phyloP scores from a whole-genome alignment of 768 basidiomycete genomes.

The Mycena capillaripes region DNA sequence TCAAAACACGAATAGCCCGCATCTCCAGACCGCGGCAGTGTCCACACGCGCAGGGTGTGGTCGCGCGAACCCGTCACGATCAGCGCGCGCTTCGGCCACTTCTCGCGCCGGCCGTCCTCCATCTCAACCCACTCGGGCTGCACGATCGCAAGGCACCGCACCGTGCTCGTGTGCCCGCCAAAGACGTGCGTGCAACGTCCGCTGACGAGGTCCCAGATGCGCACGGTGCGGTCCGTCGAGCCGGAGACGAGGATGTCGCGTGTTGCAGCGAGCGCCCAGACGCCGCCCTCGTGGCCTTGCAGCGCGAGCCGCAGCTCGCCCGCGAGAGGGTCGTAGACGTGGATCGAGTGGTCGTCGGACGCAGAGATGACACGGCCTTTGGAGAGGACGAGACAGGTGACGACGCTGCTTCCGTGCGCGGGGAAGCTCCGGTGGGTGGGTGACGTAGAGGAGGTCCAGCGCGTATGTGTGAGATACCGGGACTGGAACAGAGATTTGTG shows the following conservation, averaged over 20 bases:
- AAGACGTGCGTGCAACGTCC: conserved; percentile 93
- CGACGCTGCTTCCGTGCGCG: conserved; percentile 91
- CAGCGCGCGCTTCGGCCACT: conserved; percentile 54
- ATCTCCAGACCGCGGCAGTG: conserved; percentile 34
- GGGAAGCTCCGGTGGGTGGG: conserved; percentile 87
- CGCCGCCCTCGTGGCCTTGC: conserved; percentile 94
- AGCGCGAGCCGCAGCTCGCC: conserved; percentile 82
- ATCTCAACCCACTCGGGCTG: conserved; percentile 91
- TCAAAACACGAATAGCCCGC: conserved; percentile 37
- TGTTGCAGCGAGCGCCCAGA: conserved; percentile 95
- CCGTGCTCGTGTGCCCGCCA: conserved; percentile 96
- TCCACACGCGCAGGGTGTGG: conserved; percentile 55
- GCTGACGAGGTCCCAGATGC: conserved; percentile 89
- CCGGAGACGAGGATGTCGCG: conserved; percentile 93
- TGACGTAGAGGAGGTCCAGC: conserved; percentile 82
- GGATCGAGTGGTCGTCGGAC: conserved; percentile 97
- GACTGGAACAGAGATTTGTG: conserved; percentile 96
- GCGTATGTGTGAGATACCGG: conserved; percentile 81
- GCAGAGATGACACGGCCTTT: conserved; percentile 96
- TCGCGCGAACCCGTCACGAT: conserved; percentile 67
- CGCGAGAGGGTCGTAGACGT: conserved; percentile 91
- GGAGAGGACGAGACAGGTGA: conserved; percentile 97
- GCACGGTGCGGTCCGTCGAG: conserved; percentile 93
- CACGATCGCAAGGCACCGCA: conserved; percentile 95
- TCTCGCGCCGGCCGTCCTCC: conserved; percentile 68